Base-by-base conservation (phyloP, 768 basidiomycete genomes). In the Rubroboletus pulcherrimus region DNA sequence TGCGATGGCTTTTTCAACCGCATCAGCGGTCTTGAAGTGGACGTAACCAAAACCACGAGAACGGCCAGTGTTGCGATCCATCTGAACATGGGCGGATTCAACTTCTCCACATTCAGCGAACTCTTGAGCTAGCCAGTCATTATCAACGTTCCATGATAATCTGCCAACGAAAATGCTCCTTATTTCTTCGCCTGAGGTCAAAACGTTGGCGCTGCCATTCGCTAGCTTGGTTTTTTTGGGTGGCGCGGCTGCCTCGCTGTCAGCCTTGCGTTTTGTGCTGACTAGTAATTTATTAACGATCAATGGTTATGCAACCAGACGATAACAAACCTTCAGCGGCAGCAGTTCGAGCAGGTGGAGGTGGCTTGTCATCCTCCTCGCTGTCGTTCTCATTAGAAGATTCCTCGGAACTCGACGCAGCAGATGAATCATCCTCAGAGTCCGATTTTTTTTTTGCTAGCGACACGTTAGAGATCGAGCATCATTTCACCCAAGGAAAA, bases 121-220 rank as follows among this genome's bases (percentile, higher is more conserved):
- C 72, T 98, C 96, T 71, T 86, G 81, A 47, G 87, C 84, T 58
- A 98, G 85, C 80, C 93, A 91, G 73, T 98, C 96, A 69, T 92
- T 89, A 77, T 98, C 96, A 59, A 98, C 89, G 70, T 90, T 91
- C 95, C 95, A 99, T 12, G 93, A 95, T 43, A 99, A 81, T 55
- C 83, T 82, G 52, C 96, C 96, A 61, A 99, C 93, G 67, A 95
- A 98, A 63, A 98, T 81, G 38, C 88, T 86, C 65, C 78, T 86
- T 15, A 77, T 76, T 54, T 84, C 79, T 60, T 82, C 79, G 10
- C 30, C 39, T 0, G 74, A 66, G 43, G 69, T 68, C 46, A 62
- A 74, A 30, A 61, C 65, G 6, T 71, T 68, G 15, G 72, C 71
- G 31, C 72, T 73, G 54, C 77, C 85, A 62, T 86, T 80, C 44